These are phyloP conservation scores for Trichoderma simmonsii DNA, from an alignment of 2,329 filamentous ascomycete genomes.

Conservation along the genomic window DNA sequence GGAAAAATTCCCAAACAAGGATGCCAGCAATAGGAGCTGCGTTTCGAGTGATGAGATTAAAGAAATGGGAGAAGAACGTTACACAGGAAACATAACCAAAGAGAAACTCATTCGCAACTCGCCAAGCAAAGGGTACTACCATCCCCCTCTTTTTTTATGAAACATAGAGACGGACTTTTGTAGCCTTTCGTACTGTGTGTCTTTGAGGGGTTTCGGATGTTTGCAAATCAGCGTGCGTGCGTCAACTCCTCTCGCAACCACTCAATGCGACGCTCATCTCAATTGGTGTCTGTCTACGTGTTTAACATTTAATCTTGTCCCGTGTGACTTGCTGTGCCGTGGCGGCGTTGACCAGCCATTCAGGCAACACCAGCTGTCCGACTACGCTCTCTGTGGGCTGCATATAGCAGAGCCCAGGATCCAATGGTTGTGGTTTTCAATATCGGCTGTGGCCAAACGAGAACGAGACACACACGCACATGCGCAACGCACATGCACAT, in stretches of 20 bases:
- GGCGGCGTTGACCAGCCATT: constrained; percentile 12
- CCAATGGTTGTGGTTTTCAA: background rate
- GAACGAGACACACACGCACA: background rate
- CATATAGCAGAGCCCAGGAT: background rate
- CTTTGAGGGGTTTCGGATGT: background rate
- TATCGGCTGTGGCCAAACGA: background rate
- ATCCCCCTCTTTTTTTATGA: background rate
- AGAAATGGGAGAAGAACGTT: background rate
- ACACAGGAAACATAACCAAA: background rate
- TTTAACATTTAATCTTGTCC: background rate
- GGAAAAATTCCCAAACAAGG: background rate
- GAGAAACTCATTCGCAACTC: background rate
- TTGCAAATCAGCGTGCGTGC: background rate
- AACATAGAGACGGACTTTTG: background rate
- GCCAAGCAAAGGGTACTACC: background rate
- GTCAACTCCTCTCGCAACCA: background rate
- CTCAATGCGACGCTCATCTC: background rate
- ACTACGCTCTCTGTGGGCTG: background rate
- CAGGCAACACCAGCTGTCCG: constrained; percentile 15
- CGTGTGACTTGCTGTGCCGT: background rate
- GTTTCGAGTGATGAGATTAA: background rate
- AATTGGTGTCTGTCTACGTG: background rate
- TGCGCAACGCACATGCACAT: background rate
- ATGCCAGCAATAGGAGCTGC: background rate
- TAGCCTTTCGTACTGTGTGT: background rate